These are phyloP conservation scores for Guyanaporus albipodus DNA, from an alignment of 768 basidiomycete genomes.

Conservation along the genomic window DNA sequence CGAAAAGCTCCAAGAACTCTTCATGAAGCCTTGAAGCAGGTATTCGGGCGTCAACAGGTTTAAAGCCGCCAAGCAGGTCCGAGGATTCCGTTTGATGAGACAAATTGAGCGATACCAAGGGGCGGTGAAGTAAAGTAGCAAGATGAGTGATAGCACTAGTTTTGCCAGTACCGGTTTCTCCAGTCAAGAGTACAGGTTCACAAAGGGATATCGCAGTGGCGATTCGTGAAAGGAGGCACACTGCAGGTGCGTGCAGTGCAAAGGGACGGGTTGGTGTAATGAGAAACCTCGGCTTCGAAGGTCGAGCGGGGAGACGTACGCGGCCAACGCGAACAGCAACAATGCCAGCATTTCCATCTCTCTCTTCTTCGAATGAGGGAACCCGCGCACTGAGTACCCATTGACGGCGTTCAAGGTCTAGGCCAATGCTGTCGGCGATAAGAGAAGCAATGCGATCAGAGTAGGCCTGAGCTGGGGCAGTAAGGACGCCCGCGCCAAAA, in stretches of 20 bases:
- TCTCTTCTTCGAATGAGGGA: constrained; percentile 67
- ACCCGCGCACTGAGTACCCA: constrained; percentile 67
- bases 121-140: constrained; percentile 68
- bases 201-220: constrained; percentile 62
- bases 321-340: constrained; percentile 60
- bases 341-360: constrained; percentile 58
- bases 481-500: constrained; percentile 66
- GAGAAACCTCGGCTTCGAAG: constrained; percentile 33
- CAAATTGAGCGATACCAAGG: constrained; percentile 85
- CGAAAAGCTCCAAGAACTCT: constrained; percentile 77
- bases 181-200: constrained; percentile 89
- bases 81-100: constrained; percentile 96
- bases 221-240: constrained; percentile 75
- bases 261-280: constrained; percentile 55
- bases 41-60: constrained; percentile 86
- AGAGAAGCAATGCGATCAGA: constrained; percentile 46
- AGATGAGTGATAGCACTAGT: constrained; percentile 89
- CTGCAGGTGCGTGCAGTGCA: constrained; percentile 83
- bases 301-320: constrained; percentile 50
- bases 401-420: constrained; percentile 63
- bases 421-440: constrained; percentile 58
- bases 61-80: constrained; percentile 92
- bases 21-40: constrained; percentile 69
- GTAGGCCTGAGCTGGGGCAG: constrained; percentile 48
- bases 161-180: constrained; percentile 99